Evolutionary conservation across 2,329 filamentous ascomycete genomes (phyloP).

Genomic region (Magnaporthiopsis poae): DNA sequence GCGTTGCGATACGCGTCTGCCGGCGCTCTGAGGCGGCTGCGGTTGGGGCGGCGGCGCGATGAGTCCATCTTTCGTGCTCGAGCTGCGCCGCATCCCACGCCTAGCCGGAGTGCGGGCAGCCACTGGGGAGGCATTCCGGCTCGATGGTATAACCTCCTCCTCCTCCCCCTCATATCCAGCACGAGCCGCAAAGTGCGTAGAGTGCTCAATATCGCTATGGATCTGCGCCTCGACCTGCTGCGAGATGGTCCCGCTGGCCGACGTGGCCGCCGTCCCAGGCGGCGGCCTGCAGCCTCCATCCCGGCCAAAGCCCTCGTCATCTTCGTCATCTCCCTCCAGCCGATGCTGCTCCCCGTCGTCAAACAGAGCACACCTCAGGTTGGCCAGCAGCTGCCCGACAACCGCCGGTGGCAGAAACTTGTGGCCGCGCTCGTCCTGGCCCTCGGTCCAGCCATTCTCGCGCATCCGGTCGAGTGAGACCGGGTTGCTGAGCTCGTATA

Average conservation of each 20-base stretch:
- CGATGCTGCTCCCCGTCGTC: slow-evolving; percentile 16
- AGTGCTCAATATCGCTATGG: slow-evolving; percentile 30
- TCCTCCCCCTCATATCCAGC: neutral
- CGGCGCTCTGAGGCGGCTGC: neutral
- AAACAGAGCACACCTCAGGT: slow-evolving; percentile 44
- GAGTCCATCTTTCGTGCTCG: neutral
- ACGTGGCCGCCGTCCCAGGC: slow-evolving; percentile 10
- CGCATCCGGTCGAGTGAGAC: slow-evolving; percentile 41
- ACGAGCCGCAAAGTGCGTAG: slow-evolving; percentile 17
- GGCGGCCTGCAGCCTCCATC: slow-evolving; percentile 10
- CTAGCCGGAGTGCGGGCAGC: slow-evolving; percentile 6
- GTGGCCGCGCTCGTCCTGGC: slow-evolving; percentile 37
- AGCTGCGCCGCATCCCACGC: neutral
- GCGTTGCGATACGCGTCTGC: neutral
- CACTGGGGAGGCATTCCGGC: slow-evolving; percentile 18
- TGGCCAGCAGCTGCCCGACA: slow-evolving; percentile 47
- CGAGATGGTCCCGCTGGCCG: slow-evolving; percentile 28
- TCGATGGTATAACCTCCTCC: slow-evolving; percentile 23
- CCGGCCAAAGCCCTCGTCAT: slow-evolving; percentile 11
- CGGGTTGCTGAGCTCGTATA: slow-evolving; percentile 55
- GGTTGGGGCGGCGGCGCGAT: slow-evolving; percentile 5
- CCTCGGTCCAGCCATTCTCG: slow-evolving; percentile 43
- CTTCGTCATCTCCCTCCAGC: slow-evolving; percentile 16
- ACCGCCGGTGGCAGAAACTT: slow-evolving; percentile 46
- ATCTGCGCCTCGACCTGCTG: slow-evolving; percentile 45